Evolutionary conservation across 2,329 filamentous ascomycete species (phyloP).

Genomic region (Alternaria triticina): DNA sequence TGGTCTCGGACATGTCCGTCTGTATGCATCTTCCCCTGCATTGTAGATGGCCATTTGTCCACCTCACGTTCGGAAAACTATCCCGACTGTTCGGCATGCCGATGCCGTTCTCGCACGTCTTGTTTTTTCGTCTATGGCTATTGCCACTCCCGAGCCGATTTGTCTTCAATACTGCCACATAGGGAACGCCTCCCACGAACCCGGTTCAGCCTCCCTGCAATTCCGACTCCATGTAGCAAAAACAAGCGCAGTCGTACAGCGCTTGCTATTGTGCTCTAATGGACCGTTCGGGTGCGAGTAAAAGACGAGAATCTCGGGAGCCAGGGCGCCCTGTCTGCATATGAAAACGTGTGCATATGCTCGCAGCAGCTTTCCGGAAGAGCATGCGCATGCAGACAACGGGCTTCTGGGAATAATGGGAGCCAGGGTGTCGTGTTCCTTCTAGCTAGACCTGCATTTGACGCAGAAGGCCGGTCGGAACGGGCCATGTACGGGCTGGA

Average conservation of each 20-base stretch:
- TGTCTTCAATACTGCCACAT: neutral
- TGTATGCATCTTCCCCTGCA: constrained; percentile 5
- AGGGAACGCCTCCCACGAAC: neutral
- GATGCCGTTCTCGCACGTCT: neutral
- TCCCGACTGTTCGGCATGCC: constrained; percentile 1
- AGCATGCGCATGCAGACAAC: neutral
- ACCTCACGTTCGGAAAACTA: neutral
- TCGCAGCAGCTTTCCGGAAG: neutral
- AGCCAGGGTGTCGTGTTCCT: constrained; percentile 8
- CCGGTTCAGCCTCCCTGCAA: neutral
- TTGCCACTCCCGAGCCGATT: neutral
- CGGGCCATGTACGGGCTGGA: neutral
- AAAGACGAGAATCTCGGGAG: constrained; percentile 8
- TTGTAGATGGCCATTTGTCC: neutral
- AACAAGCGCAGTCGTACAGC: constrained; percentile 3
- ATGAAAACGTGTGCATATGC: neutral
- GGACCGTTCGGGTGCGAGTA: neutral
- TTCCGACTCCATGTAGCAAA: neutral
- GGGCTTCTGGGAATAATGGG: constrained; percentile 6
- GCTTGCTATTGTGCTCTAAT: constrained; percentile 2
- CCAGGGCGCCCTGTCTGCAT: constrained; percentile 9
- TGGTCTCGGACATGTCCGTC: constrained; percentile 4
- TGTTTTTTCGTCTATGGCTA: neutral
- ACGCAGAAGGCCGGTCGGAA: constrained; percentile 2
- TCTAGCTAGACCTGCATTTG: neutral